These are phyloP conservation scores for Salvia hispanica DNA, from an alignment of 257 asterid species.

Conservation along the genomic window DNA sequence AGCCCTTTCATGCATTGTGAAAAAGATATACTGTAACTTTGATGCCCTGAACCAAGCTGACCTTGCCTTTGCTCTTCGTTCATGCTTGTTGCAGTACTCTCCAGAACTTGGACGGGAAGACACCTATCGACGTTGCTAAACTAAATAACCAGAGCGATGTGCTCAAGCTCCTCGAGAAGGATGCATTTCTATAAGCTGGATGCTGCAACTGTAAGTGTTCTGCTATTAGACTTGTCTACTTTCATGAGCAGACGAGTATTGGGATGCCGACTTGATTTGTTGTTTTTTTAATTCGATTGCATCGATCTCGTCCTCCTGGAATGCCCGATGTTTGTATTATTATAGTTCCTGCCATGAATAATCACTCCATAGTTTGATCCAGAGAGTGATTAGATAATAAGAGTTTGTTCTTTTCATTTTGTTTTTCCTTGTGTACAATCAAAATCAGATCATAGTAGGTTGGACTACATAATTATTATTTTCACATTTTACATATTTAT, in stretches of 20 bases:
- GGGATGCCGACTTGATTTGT: slow-evolving; percentile 28
- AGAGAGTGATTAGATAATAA: slow-evolving; percentile 12
- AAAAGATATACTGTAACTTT: not conserved
- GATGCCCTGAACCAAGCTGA: slow-evolving; percentile 25
- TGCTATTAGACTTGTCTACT: slow-evolving; percentile 26
- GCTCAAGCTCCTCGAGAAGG: slow-evolving; percentile 82
- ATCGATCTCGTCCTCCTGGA: not conserved
- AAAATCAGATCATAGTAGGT: not conserved
- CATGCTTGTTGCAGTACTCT: slow-evolving; percentile 63
- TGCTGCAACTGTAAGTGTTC: not conserved
- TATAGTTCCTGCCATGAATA: slow-evolving; percentile 24
- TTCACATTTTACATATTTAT: not conserved
- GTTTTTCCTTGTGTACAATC: slow-evolving; percentile 14
- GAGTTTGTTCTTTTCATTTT: not conserved
- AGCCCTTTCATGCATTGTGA: slow-evolving; percentile 32
- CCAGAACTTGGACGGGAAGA: slow-evolving; percentile 93
- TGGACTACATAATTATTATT: not conserved
- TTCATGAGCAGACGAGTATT: slow-evolving; percentile 26
- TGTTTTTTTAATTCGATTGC: slow-evolving; percentile 17
- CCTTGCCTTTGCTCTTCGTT: not conserved
- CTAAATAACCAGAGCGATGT: slow-evolving; percentile 84
- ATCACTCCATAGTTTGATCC: slow-evolving; percentile 21
- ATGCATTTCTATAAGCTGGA: slow-evolving; percentile 69
- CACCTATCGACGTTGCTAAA: slow-evolving; percentile 96
- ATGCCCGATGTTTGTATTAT: slow-evolving; percentile 25